phyloP scores from a whole-genome alignment of 768 basidiomycete genomes.

The Filobasidium floriforme region DNA sequence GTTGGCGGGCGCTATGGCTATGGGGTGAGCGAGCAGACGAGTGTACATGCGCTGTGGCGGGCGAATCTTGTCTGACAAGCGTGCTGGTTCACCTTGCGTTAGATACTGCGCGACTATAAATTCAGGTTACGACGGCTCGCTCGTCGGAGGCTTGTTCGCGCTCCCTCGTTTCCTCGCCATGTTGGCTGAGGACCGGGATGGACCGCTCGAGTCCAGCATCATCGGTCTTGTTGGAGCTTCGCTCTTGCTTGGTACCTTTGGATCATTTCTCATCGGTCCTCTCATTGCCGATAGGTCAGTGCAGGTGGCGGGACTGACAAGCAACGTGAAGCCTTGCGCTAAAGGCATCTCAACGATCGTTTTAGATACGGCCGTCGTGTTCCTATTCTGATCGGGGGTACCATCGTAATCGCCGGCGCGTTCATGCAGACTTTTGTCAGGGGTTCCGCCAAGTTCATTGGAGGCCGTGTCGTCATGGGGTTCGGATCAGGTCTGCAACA shows the following conservation, averaged over 20 bases:
- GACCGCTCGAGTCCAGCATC: slow-evolving; percentile 16
- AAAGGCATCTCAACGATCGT: too few relatives aligned
- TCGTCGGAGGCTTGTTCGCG: slow-evolving; percentile 5
- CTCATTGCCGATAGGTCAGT: not conserved
- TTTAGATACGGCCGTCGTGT: slow-evolving; percentile 36
- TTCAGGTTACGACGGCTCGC: not conserved
- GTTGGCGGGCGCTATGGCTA: not conserved
- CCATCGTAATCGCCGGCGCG: not conserved
- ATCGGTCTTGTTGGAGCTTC: slow-evolving; percentile 13
- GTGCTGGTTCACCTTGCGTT: not conserved
- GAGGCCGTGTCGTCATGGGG: slow-evolving; percentile 3
- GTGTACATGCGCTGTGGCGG: not conserved
- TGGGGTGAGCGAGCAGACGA: not conserved
- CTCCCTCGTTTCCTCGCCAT: not conserved
- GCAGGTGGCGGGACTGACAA: not conserved
- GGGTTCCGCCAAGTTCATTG: not conserved
- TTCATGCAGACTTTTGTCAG: slow-evolving; percentile 4
- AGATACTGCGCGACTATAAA: not conserved
- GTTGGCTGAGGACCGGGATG: not conserved
- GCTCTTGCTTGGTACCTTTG: slow-evolving; percentile 23
- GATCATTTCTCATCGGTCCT: slow-evolving; percentile 27
- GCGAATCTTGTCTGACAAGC: not conserved
- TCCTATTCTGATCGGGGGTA: slow-evolving; percentile 30
- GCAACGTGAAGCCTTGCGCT: too few relatives aligned
- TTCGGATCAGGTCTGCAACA: slow-evolving; percentile 1